Evolutionary conservation across 1,139 yeast genomes (phyloP), one percentile per base, ranked within the genome.

Genomic region (Zygoascus meyerae): DNA sequence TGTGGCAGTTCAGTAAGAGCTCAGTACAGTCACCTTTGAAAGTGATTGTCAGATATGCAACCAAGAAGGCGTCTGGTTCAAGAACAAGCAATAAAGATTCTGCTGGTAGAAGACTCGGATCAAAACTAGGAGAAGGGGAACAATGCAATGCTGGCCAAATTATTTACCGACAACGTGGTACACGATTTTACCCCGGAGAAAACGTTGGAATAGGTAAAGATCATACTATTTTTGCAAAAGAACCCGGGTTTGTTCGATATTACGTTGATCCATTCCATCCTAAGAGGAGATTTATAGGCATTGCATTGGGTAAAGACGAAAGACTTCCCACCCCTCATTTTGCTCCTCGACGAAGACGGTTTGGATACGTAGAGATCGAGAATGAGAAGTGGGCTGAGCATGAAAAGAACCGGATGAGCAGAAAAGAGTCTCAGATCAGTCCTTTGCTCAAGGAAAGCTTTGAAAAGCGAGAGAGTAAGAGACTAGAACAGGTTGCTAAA

Each of bases 191-290:
- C 61, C 97, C 98, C 0, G 99, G 99, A 39, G 95, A 86, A 56
- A 90, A 92, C 58, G 61, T 65, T 18, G 86, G 85, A 15, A 85
- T 92, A 54, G 98, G 99, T 54, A 82, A 79, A 57, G 98, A 92
- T 65, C 97, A 90, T 64, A 92, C 98, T 2, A 78, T 92, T 34
- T 89, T 75, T 68, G 97, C 98, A 2, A 63, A 74, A 40, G 97
- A 92, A 62, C 96, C 97, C 1, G 98, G 98, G 18, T 89, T 73
- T 64, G 97, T 92, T 42, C 78, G 95, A 55, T 92, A 79, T 68
- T 92, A 92, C 66, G 72, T 81, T 54, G 97, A 92, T 69, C 98
- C 98, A n/a, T 90, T 90, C 74, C 98, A 92, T 62, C 97, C 97
- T 38, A 78, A 81, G 62, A 79, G 97, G 65, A 84, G 83, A 64